These are phyloP conservation scores for Thalassiosira hispida DNA, from an alignment of 352 stramenopile species.

Conservation along the genomic window DNA sequence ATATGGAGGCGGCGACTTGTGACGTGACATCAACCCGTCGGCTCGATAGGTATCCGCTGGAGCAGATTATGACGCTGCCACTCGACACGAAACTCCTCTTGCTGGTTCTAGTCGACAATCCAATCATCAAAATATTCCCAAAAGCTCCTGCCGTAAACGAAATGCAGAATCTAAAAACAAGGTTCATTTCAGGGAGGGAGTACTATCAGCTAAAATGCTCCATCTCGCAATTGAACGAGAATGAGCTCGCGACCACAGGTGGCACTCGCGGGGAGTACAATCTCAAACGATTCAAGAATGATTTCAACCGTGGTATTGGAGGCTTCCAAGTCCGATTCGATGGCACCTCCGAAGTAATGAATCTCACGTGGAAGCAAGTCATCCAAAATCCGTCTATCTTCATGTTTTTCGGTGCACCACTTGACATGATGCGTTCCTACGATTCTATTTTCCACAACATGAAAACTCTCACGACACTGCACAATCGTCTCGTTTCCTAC, in stretches of 20 bases:
- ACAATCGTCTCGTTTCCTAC: not conserved
- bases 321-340: not conserved
- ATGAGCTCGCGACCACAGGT: not conserved
- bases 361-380: not conserved
- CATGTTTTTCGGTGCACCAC: conserved; percentile 11
- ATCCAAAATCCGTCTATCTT: not conserved
- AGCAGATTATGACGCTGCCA: not conserved
- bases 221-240: not conserved
- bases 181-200: not conserved
- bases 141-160: not conserved
- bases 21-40: not conserved
- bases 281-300: conserved; percentile 7
- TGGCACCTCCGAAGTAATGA: not conserved
- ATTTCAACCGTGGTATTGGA: not conserved
- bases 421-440: not conserved
- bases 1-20: not conserved
- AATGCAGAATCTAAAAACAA: not conserved
- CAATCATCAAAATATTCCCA: not conserved
- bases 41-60: not conserved
- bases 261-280: not conserved
- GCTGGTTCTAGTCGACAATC: not conserved
- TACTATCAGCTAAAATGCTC: not conserved
- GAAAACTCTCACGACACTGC: not conserved
- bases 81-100: not conserved
- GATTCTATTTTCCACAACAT: not conserved